Evolutionary conservation across 306 rosid species (phyloP).

Genomic region (Oxytropis ochrocephala): DNA sequence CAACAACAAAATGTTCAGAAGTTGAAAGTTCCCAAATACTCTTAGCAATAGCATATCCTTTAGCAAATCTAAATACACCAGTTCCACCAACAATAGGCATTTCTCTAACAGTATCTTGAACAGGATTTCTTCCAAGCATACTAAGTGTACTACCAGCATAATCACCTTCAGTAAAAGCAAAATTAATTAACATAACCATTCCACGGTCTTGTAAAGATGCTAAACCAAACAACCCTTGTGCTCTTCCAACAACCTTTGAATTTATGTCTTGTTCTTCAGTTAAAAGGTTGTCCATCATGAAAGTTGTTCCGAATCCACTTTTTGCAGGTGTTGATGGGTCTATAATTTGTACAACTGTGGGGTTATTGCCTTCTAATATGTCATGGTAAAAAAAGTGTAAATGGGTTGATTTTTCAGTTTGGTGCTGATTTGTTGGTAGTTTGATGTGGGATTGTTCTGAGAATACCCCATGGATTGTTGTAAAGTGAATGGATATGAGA

Average conservation of each 20-base stretch:
- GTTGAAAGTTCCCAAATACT: constrained; percentile 14
- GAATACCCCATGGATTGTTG: neutral
- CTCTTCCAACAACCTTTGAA: constrained; percentile 19
- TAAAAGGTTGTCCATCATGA: constrained; percentile 25
- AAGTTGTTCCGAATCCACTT: constrained; percentile 1
- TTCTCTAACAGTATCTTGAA: constrained; percentile 10
- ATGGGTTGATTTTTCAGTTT: neutral
- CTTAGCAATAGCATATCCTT: constrained; percentile 19
- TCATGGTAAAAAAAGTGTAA: constrained; percentile 27
- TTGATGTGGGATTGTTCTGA: constrained; percentile 17
- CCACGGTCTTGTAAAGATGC: constrained; percentile 14
- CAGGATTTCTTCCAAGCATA: constrained; percentile 29
- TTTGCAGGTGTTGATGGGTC: neutral
- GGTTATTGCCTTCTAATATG: constrained; percentile 4
- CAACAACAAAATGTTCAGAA: constrained; percentile 2
- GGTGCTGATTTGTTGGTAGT: constrained; percentile 5
- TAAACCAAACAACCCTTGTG: constrained; percentile 18
- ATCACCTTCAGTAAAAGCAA: neutral
- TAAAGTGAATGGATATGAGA: neutral
- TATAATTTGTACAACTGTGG: constrained; percentile 5
- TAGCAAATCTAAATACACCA: constrained; percentile 15
- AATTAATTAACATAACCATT: constrained; percentile 23
- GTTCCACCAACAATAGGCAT: constrained; percentile 29
- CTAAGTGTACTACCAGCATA: constrained; percentile 19
- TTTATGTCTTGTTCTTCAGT: neutral